phyloP scores from a whole-genome alignment of 495 filamentous ascomycete species.

The Stereocaulon alpinum region DNA sequence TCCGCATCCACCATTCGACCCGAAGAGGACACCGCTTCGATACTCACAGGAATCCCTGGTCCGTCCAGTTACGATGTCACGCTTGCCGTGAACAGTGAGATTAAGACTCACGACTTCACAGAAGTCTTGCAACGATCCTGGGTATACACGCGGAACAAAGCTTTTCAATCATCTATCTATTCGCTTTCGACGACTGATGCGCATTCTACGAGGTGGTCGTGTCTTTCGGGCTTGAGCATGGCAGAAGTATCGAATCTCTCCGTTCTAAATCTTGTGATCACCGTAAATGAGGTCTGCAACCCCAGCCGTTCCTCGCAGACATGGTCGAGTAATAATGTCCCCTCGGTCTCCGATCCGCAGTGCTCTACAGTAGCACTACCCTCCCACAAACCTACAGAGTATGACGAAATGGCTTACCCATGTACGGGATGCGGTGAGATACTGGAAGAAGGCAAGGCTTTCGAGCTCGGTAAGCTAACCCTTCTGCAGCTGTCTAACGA shows the following conservation, averaged over 20 bases:
- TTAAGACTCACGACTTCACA: not conserved
- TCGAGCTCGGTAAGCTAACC: constrained; percentile 69
- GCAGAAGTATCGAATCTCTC: constrained; percentile 18
- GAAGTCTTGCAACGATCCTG: constrained; percentile 10
- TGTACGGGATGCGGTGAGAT: constrained; percentile 96
- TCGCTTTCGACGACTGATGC: not conserved
- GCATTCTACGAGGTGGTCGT: constrained; percentile 7
- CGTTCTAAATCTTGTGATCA: constrained; percentile 8
- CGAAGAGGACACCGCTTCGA: too few species aligned
- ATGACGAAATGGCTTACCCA: constrained; percentile 71
- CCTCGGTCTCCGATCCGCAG: not conserved
- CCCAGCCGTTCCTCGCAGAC: constrained; percentile 5
- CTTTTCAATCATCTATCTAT: constrained; percentile 4
- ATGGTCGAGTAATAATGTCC: not conserved
- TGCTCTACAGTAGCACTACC: not conserved
- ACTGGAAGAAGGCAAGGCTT: constrained; percentile 90
- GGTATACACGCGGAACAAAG: constrained; percentile 10
- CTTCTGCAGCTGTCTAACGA: not conserved
- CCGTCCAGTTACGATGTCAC: too few species aligned
- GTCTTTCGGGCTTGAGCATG: constrained; percentile 10
- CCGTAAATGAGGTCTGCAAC: constrained; percentile 5
- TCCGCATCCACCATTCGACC: too few species aligned
- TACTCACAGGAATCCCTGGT: too few species aligned
- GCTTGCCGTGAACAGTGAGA: too few species aligned
- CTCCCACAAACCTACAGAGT: constrained; percentile 35